Base-by-base conservation (phyloP, 805 yeast species). In the Candida morakotiae region DNA sequence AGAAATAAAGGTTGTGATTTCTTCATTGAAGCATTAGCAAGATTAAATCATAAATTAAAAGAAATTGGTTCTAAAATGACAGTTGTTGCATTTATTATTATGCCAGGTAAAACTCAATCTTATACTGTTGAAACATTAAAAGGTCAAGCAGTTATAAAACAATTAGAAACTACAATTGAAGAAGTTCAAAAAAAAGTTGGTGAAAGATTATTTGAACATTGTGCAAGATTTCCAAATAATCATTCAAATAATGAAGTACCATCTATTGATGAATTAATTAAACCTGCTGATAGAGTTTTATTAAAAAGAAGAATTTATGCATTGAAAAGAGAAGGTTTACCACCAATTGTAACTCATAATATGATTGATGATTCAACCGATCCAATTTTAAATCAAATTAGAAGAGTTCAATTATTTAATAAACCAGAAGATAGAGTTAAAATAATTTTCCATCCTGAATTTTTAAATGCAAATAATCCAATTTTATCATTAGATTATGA, bases 381-480 rank as follows among this genome's bases (percentile, higher is more conserved):
- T 63, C 97, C 97, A 35, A 83, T 91, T 40, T 72, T 91, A 57
- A 86, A 81, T 60, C 96, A 91, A 58, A 84, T 91, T 49, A 81
- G 98, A 60, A 75, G 89, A 41, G 96, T 93, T 25, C 85, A 88
- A 56, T 70, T 91, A 53, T 93, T 93, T 72, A 91, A 91, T 63
- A 78, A 77, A 52, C 84, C 94, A 18, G 81, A 80, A 43, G 98
- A 91, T 64, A 71, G 96, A 28, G 98, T 91, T 43, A 91, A 91
- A 64, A 83, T 93, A 48, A 84, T 91, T 46, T 91, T 91, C 82
- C 98, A 93, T 62, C 98, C 98, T 1, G 98, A 93, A 63, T 91
- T 91, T 58, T 75, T 91, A 51, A 91, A 87, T 67, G 85, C 96
- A 23, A 88, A 87, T 59, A 91, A 91, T 65, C 98, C 98, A 36